Evolutionary conservation across 768 basidiomycete genomes (phyloP), one percentile per base, ranked within the genome.

Genomic region (Phylloporus arenicola): DNA sequence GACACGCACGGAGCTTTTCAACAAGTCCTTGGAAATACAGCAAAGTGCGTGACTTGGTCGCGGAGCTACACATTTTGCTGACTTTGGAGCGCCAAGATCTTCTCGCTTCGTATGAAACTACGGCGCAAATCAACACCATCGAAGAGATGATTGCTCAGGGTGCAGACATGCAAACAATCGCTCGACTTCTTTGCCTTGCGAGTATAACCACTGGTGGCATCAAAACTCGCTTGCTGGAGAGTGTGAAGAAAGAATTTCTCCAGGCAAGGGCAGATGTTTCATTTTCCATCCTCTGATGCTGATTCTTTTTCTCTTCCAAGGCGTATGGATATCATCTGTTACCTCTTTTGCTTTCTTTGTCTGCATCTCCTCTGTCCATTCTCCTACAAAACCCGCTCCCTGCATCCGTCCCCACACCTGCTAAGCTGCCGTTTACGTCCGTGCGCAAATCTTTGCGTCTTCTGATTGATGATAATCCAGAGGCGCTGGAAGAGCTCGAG

Each of bases 121-220:
- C 81, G 12, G 75, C 76, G 4, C 96, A 98, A 65, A 76, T 96
- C 38, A 71, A 71, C n/a, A 82, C 84, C 0, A 90, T 99, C 48
- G 95, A 98, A 64, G 91, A 94, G 49, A 72, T 99, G 58, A 83
- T 98, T 54, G 81, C 88, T 16, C 87, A 90, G 59, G 90, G 90
- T 46, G 84, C 85, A 2, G 88, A 93, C 37, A 78, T 93, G 75
- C 81, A 83, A 54, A 77, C 76, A 9, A 81, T 95, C 5, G 63
- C 94, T 10, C 77, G 96, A 51, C 73, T 96, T 37, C 73, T 93
- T 34, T 92, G 93, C 61, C 79, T 99, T 24, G 87, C 88, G 35
- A 91, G 88, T 58, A 75, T 98, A 50, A 88, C 87, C 9, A 70
- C 75, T 9, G 89, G 91, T 2, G 92, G 94, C 14, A 83, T 98